Conservation (phyloP, 306 rosid genomes). For the Clitoria ternatea region DNA sequence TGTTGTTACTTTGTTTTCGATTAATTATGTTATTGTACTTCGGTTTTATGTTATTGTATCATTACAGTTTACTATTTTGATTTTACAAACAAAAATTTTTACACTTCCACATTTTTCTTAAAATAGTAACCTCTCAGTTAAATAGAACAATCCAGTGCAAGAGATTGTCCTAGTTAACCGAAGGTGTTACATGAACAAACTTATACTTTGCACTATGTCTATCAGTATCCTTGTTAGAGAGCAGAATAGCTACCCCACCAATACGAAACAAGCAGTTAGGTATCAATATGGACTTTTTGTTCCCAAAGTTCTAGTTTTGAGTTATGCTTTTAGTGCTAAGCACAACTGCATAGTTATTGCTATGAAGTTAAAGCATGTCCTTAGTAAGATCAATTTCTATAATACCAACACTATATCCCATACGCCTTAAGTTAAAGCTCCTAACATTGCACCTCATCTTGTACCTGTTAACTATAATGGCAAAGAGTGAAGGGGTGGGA, state of each 20-base stretch:
- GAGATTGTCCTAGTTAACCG: no score
- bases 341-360: background rate
- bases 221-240: no score
- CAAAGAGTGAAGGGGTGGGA: conserved; percentile 64
- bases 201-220: no score
- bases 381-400: background rate
- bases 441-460: background rate
- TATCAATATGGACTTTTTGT: conserved; percentile 60
- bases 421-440: background rate
- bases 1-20: no score
- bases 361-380: background rate
- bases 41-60: no score
- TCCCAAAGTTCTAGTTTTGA: conserved; percentile 75
- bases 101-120: no score
- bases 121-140: no score
- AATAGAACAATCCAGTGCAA: no score
- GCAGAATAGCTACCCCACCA: background rate
- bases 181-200: no score
- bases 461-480: conserved; percentile 40
- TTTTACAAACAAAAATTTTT: no score
- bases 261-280: background rate
- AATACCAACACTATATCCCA: background rate
- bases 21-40: no score
- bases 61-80: no score
- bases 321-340: conserved; percentile 17